A percentile compares a stretch with the other conserved stretches of the same genome.
phyloP scores from a whole-genome alignment of 1,284 basidiomycete genomes.

The Pseudozyma sp. region DNA sequence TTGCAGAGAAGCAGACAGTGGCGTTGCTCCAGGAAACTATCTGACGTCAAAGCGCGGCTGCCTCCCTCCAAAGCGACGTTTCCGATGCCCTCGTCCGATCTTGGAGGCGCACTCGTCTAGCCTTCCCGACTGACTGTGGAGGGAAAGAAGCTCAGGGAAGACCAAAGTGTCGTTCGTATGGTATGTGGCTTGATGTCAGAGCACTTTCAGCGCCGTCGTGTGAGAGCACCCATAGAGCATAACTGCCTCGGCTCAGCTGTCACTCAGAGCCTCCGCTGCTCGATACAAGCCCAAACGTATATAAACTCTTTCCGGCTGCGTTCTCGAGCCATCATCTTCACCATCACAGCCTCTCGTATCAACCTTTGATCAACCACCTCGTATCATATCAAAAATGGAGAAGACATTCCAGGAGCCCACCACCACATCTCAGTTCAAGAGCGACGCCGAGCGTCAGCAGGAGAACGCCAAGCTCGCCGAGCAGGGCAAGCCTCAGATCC shows the following conservation, averaged over 20 bases:
- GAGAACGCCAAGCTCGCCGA: conserved; percentile 45
- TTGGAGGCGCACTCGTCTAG: not conserved
- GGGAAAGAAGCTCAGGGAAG: not conserved
- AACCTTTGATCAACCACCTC: not conserved
- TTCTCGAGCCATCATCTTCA: not conserved
- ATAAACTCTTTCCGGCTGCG: not conserved
- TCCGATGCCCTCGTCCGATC: not conserved
- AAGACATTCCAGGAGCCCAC: conserved; percentile 54
- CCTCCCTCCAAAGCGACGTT: not conserved
- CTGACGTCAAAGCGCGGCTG: conserved; percentile 25
- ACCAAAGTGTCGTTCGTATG: not conserved
- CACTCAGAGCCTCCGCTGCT: not conserved
- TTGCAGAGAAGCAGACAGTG: not conserved
- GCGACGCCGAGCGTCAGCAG: conserved; percentile 42
- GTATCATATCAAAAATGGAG: conserved; percentile 29
- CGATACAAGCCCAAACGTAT: not conserved
- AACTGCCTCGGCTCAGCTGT: conserved; percentile 9
- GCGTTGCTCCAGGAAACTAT: not conserved
- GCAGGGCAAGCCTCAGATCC: conserved; percentile 49
- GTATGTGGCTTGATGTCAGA: conserved; percentile 28
- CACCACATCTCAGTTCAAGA: conserved; percentile 10
- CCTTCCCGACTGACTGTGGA: too few relatives aligned
- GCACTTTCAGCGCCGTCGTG: not conserved
- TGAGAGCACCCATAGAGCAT: not conserved
- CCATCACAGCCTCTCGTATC: not conserved